Evolutionary conservation across 2,329 filamentous ascomycete species (phyloP).

Genomic region (Fusarium sp.): DNA sequence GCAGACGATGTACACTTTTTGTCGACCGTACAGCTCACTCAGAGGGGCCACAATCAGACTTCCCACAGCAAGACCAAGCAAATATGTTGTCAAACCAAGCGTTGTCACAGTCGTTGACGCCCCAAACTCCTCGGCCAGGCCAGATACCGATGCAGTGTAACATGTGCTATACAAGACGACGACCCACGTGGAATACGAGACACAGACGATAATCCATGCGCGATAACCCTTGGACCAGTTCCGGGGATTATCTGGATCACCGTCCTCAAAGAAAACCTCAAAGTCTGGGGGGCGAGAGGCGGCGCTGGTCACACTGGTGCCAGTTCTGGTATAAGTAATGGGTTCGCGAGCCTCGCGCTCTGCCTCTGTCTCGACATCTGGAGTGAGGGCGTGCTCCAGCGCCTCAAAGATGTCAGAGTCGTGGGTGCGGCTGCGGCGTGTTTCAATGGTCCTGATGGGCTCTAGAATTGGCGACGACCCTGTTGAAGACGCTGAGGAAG

Average conservation of each 20-base stretch:
- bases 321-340: constrained; percentile 54
- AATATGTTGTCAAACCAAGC: constrained; percentile 81
- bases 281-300: constrained; percentile 66
- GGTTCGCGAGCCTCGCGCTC: constrained; percentile 57
- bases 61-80: constrained; percentile 77
- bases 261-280: constrained; percentile 76
- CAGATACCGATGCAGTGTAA: constrained; percentile 77
- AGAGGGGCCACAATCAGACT: constrained; percentile 79
- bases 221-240: constrained; percentile 70
- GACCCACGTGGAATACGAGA: constrained; percentile 59
- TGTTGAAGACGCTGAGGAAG: constrained; percentile 25
- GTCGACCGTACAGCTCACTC: constrained; percentile 74
- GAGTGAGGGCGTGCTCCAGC: constrained; percentile 52
- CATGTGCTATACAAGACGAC: constrained; percentile 80
- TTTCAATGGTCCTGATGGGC: constrained; percentile 39
- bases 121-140: constrained; percentile 74
- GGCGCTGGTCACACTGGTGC: constrained; percentile 54
- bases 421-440: constrained; percentile 31
- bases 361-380: constrained; percentile 50
- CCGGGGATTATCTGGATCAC: constrained; percentile 71
- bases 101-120: constrained; percentile 70
- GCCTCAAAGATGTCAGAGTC: constrained; percentile 47
- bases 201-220: constrained; percentile 55
- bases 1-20: constrained; percentile 74
- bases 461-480: constrained; percentile 36